Conservation (phyloP, 495 filamentous ascomycete genomes). For the Neurospora cerealis region DNA sequence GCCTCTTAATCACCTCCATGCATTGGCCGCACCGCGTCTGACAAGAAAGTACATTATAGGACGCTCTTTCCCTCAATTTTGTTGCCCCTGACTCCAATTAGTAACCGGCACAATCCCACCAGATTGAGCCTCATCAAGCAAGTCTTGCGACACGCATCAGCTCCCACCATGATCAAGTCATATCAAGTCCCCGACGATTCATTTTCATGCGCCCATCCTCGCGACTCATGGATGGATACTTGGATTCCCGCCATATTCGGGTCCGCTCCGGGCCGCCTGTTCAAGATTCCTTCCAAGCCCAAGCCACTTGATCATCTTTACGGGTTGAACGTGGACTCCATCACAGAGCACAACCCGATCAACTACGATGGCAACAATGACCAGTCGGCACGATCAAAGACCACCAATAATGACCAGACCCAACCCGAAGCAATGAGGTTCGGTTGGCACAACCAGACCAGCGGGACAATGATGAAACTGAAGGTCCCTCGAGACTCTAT, state of each 20-base stretch:
- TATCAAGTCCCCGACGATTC: not conserved
- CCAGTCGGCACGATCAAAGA: not conserved
- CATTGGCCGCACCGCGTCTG: not conserved
- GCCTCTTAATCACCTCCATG: not conserved
- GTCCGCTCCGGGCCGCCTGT: not conserved
- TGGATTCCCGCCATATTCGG: not conserved
- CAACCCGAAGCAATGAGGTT: not conserved
- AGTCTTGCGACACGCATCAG: not conserved
- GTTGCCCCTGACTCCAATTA: not conserved
- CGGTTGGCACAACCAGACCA: not conserved
- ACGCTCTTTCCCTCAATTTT: not conserved
- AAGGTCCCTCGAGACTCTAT: not conserved
- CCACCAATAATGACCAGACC: not conserved
- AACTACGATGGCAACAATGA: not conserved
- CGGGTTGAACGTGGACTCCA: not conserved
- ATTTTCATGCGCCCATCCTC: no score
- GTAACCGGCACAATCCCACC: not conserved
- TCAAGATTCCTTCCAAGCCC: not conserved
- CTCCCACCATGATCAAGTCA: not conserved
- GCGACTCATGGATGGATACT: not conserved
- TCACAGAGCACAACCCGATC: not conserved
- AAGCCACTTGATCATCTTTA: not conserved
- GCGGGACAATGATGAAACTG: not conserved
- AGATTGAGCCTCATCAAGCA: not conserved
- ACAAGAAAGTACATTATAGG: not conserved